These are phyloP conservation scores for Phialemonium atrogriseum DNA, from an alignment of 2,329 filamentous ascomycete species.

Conservation along the genomic window DNA sequence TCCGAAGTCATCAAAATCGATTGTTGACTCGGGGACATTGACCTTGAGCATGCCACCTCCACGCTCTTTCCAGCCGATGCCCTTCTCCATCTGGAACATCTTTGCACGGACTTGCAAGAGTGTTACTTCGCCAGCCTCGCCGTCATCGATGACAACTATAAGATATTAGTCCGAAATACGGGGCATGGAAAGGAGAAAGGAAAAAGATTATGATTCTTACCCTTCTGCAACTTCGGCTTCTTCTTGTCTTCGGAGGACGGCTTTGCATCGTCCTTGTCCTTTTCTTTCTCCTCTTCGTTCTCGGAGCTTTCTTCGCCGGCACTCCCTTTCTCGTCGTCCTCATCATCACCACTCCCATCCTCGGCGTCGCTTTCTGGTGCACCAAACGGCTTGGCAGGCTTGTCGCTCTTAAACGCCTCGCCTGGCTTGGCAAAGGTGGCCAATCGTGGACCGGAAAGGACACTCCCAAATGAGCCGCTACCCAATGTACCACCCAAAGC, in stretches of 20 bases:
- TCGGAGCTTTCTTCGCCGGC: conserved; percentile 29
- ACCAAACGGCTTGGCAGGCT: conserved; percentile 66
- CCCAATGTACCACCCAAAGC: conserved; percentile 26
- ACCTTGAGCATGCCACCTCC: conserved; percentile 78
- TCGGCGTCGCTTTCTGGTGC: conserved; percentile 61
- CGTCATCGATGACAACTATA: conserved; percentile 67
- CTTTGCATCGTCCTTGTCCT: conserved; percentile 41
- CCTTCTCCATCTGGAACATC: conserved; percentile 69
- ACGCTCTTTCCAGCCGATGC: conserved; percentile 79
- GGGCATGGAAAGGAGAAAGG: background rate
- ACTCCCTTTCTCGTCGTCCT: conserved; percentile 31
- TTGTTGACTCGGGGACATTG: conserved; percentile 58
- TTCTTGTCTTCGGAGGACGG: conserved; percentile 51
- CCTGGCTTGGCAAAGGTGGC: conserved; percentile 64
- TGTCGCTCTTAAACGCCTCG: conserved; percentile 43
- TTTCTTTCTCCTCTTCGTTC: conserved; percentile 42
- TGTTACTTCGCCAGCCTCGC: conserved; percentile 75
- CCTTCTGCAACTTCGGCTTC: conserved; percentile 58
- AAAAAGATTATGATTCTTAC: conserved; percentile 37
- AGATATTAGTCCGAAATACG: conserved; percentile 1
- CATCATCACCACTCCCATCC: conserved; percentile 32
- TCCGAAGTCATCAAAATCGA: conserved; percentile 46
- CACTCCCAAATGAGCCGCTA: conserved; percentile 36
- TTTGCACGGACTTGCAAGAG: conserved; percentile 72
- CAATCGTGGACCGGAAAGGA: conserved; percentile 37